These are phyloP conservation scores for Symbiotaphrina buchneri DNA, from an alignment of 495 filamentous ascomycete genomes.

Conservation along the genomic window DNA sequence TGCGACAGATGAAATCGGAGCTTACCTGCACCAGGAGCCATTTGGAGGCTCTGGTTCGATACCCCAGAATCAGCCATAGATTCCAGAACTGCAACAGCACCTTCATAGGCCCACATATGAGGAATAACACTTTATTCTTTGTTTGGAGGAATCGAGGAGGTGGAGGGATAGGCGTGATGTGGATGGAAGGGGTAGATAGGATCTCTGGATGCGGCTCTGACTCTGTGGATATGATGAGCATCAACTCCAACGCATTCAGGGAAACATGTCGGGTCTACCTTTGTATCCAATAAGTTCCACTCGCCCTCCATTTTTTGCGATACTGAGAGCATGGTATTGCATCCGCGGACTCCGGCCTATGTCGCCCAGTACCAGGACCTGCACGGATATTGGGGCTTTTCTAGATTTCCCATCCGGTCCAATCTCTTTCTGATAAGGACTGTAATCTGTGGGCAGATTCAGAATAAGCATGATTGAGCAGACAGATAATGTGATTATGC, in stretches of 20 bases:
- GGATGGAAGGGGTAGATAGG: constrained; percentile 3
- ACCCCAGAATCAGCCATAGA: constrained; percentile 48
- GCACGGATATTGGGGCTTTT: constrained; percentile 26
- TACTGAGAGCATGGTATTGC: constrained; percentile 93
- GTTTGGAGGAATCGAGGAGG: constrained; percentile 41
- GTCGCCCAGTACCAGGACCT: constrained; percentile 92
- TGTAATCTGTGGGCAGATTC: no score
- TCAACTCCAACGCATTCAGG: constrained; percentile 5
- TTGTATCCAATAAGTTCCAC: constrained; percentile 79
- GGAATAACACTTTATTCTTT: constrained; percentile 51
- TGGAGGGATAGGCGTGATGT: constrained; percentile 23
- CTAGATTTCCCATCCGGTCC: no score
- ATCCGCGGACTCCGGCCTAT: constrained; percentile 92
- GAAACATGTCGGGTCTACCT: constrained; percentile 24
- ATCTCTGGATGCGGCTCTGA: constrained; percentile 19
- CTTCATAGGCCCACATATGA: constrained; percentile 64
- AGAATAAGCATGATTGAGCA: no score
- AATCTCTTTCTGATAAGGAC: no score
- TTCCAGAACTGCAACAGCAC: constrained; percentile 57
- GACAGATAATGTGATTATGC: no score
- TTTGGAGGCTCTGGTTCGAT: constrained; percentile 42
- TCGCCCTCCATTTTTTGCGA: constrained; percentile 58
- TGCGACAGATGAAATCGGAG: constrained; percentile 1
- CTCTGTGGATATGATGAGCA: constrained; percentile 18
- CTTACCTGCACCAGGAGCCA: constrained; percentile 64